A percentile compares a stretch with the other conserved stretches of the same genome.
These are phyloP conservation scores for Taphrina populina DNA, from an alignment of 1,139 yeast species.

Conservation along the genomic window DNA sequence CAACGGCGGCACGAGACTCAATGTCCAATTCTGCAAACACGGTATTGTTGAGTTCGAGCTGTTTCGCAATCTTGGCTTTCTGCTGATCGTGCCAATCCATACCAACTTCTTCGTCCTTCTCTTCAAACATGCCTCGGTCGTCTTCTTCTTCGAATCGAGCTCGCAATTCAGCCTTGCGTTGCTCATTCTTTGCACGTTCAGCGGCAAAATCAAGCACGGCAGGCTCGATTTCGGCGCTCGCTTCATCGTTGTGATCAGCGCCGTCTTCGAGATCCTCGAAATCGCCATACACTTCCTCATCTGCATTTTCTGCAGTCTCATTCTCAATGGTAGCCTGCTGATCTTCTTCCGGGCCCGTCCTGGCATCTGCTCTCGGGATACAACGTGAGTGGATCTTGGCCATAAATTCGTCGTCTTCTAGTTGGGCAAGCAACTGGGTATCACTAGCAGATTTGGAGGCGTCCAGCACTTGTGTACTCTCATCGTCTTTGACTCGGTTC, in stretches of 20 bases:
- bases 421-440: slow-evolving; percentile 19
- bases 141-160: slow-evolving; percentile 87
- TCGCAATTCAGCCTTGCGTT: slow-evolving; percentile 81
- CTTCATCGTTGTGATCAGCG: slow-evolving; percentile 42
- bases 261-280: slow-evolving; percentile 73
- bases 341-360: slow-evolving; percentile 43
- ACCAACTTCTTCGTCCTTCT: slow-evolving; percentile 65
- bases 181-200: slow-evolving; percentile 76
- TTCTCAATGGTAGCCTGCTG: slow-evolving; percentile 47
- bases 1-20: slow-evolving; percentile 72
- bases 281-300: slow-evolving; percentile 66
- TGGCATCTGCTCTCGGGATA: slow-evolving; percentile 40
- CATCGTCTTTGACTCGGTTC: slow-evolving; percentile 45
- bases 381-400: slow-evolving; percentile 37
- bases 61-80: slow-evolving; percentile 95
- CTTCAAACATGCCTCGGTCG: slow-evolving; percentile 51
- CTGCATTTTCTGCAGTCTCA: slow-evolving; percentile 49
- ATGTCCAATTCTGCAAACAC: slow-evolving; percentile 65
- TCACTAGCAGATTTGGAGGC: slow-evolving; percentile 35
- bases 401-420: slow-evolving; percentile 31
- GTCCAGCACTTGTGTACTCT: slow-evolving; percentile 44
- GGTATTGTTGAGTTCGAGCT: slow-evolving; percentile 85
- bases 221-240: slow-evolving; percentile 46
- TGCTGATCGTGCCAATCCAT: slow-evolving; percentile 93
- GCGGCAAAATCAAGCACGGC: slow-evolving; percentile 54